Base-by-base conservation (phyloP, 2,329 filamentous ascomycete genomes). In the Arachnomyces sp. region DNA sequence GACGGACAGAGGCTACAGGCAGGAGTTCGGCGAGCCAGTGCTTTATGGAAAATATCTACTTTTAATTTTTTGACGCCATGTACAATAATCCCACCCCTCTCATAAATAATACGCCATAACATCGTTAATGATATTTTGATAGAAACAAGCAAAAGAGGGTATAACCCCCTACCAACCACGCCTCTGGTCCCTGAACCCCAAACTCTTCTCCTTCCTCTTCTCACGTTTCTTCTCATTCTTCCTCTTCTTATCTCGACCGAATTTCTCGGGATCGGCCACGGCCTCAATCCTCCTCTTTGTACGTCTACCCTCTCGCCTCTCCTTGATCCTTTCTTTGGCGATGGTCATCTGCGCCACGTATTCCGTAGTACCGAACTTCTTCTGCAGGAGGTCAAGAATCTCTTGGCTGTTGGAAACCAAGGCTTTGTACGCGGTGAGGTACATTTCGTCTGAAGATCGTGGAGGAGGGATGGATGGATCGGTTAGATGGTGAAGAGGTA, bases 241-340 rank as follows among this genome's bases (percentile, higher is more conserved):
- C 69, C 82, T 84, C 59, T 76, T 79, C 78, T 95, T 95, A 52
- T 83, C 80, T 55, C 74, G 71, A 18, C 81, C 85, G 52, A 80
- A 79, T 57, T 73, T 82, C 65, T 92, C 90, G 1, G 92, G 92
- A 55, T 83, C 77, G 36, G 76, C 76, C 16, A 98, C 80, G 8
- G 85, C 85, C 58, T 93, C 89, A 48, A 96, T 85, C 64, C 86
- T 85, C 54, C 92, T 77, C 76, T 98, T 98, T 48, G 74, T 77
- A 39, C 82, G 78, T 48, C 93, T 71, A 54, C 80, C 77, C 57
- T 86, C 78, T 49, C 92, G 73, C 54, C 82, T 78, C 48, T 74
- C 73, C 55, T 76, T 77, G n/a, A 92, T 80, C 12, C 73, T 75
- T 38, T 83, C 79, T 44, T 86, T 78, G 5, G 93, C 85, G 31